phyloP scores from a whole-genome alignment of 441 rosid genomes.

The Gossypium gossypioides region DNA sequence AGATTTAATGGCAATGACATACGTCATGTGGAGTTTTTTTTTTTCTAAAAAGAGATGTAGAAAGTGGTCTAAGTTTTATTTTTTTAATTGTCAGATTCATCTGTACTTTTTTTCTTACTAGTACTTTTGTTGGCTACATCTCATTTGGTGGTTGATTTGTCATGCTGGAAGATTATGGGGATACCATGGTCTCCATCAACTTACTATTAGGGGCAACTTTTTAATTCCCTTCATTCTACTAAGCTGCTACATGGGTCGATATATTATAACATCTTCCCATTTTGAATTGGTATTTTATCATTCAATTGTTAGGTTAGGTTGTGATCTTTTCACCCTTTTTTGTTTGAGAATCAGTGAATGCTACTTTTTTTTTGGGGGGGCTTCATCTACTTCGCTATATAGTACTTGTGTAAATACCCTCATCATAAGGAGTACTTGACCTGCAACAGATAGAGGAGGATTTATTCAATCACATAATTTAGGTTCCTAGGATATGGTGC shows the following conservation, averaged over 20 bases:
- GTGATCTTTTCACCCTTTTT: not conserved
- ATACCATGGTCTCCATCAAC: not conserved
- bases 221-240: not conserved
- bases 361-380: not conserved
- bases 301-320: not conserved
- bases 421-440: too few relatives aligned
- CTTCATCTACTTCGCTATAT: not conserved
- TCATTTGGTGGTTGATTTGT: not conserved
- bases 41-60: not conserved
- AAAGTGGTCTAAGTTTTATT: not conserved
- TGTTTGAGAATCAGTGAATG: not conserved
- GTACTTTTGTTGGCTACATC: not conserved
- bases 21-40: not conserved
- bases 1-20: not conserved
- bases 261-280: not conserved
- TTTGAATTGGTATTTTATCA: not conserved
- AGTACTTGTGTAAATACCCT: not conserved
- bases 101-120: not conserved
- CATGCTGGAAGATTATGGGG: not conserved
- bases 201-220: not conserved
- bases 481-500: too few relatives aligned
- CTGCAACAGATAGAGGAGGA: too few relatives aligned
- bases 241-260: not conserved
- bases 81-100: not conserved
- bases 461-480: too few relatives aligned